Evolutionary conservation across 1,139 yeast genomes (phyloP), one percentile per base, ranked within the genome.

Genomic region (Suhomyces guaymorum): DNA sequence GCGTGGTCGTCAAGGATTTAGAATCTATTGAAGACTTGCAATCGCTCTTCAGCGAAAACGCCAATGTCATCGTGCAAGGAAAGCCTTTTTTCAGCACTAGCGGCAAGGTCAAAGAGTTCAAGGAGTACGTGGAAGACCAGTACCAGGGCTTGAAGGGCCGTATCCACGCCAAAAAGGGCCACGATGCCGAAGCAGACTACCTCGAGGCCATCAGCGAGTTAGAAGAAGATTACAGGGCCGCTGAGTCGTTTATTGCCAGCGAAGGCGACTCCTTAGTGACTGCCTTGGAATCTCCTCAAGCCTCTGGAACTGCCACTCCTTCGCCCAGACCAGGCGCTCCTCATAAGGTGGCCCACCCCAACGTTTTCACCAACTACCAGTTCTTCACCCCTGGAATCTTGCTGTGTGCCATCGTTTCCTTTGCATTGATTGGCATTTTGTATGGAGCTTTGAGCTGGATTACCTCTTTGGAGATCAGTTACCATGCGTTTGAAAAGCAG

Each of bases 401-500:
- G 72, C 80, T 79, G 82, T 70, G 78, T 33, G 62, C 78, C 38
- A 60, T 85, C 37, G 82, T 82, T 15, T 63, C 81, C 3, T 59
- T 73, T 24, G 59, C 80, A 43, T 66, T 84, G 48, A 47, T 80
- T 24, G 61, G 59, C 31, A 65, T 82, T 19, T 63, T 83, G 45
- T 54, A 64, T 37, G 61, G 67, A 30, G 87, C 87, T 6, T 65
- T 84, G 44, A 47, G 67, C 32, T 82, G 92, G 84, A 62, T 83
- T 38, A 51, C 71, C 12, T 62, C 78, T 17, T 64, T 85, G 52
- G 78, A 82, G 56, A 78, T 84, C 46, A 73, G 88, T 43, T 82
- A 82, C 67, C 71, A 73, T 42, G 79, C 92, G 11, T 84, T 85
- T 54, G 89, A 82, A 38, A 82, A 78, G 61, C 82, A 78, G 45